Conservation (phyloP, 495 filamentous ascomycete genomes). For the Tuber calosporum region DNA sequence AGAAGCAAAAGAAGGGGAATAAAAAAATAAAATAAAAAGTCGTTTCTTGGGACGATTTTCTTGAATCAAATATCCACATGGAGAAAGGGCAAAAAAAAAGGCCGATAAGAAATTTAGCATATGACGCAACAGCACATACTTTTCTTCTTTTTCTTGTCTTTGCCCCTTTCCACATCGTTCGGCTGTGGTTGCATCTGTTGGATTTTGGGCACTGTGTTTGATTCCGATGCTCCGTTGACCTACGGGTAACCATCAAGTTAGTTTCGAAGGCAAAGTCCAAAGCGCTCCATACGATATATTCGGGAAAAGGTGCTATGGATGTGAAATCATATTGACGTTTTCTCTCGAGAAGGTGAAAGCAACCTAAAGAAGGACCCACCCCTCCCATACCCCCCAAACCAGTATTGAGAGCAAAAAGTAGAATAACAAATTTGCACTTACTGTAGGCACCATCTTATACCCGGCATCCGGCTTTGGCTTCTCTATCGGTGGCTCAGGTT, state of each 20-base stretch:
- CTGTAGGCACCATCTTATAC: conserved; percentile 37
- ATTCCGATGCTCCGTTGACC: conserved; percentile 26
- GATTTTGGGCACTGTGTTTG: conserved; percentile 9
- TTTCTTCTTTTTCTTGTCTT: conserved; percentile 29
- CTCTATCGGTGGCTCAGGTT: conserved; percentile 7
- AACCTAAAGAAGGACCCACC: neutral
- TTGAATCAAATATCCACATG: conserved; percentile 15
- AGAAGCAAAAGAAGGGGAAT: conserved; percentile 3
- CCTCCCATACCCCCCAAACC: conserved; percentile 4
- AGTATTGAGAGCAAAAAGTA: conserved; percentile 8
- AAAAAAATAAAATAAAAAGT: no score
- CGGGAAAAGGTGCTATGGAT: neutral
- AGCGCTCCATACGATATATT: neutral
- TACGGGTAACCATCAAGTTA: conserved; percentile 11
- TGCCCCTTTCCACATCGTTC: conserved; percentile 14
- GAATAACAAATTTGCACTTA: conserved; percentile 21
- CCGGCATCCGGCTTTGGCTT: conserved; percentile 30
- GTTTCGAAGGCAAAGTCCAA: neutral
- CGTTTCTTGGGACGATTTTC: conserved; percentile 7
- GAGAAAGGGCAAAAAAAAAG: neutral
- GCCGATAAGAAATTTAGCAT: conserved; percentile 20
- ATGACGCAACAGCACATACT: conserved; percentile 33
- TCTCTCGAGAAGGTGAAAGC: neutral
- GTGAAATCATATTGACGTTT: conserved; percentile 13
- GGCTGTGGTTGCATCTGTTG: conserved; percentile 12